Conservation (phyloP, 1,284 basidiomycete genomes). For the Rhizopogon parksii region DNA sequence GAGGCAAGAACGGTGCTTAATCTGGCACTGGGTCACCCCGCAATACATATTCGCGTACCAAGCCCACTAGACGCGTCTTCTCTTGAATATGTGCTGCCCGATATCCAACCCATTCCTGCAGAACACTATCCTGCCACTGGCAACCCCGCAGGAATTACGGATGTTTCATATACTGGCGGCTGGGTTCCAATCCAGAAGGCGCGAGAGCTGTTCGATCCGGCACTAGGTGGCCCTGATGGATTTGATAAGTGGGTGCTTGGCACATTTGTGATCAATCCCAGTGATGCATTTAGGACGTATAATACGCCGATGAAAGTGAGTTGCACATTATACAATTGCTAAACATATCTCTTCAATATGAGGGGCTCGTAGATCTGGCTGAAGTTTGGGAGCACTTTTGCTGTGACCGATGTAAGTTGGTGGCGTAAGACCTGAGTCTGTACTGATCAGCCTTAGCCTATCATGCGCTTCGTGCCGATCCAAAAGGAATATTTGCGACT, state of each 20-base stretch:
- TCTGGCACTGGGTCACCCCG: slow-evolving; percentile 47
- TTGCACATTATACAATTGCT: neutral
- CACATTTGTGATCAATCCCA: slow-evolving; percentile 53
- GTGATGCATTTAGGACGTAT: slow-evolving; percentile 61
- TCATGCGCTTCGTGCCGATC: slow-evolving; percentile 21
- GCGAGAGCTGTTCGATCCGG: slow-evolving; percentile 40
- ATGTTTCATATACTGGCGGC: slow-evolving; percentile 36
- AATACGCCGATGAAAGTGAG: slow-evolving; percentile 55
- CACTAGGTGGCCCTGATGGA: slow-evolving; percentile 50
- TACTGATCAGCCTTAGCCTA: slow-evolving; percentile 9
- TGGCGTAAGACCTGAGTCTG: neutral
- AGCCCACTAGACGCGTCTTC: slow-evolving; percentile 26
- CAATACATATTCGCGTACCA: slow-evolving; percentile 48
- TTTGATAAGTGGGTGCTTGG: slow-evolving; percentile 60
- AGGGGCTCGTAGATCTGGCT: slow-evolving; percentile 51
- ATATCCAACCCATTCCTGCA: slow-evolving; percentile 42
- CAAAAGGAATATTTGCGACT: slow-evolving; percentile 12
- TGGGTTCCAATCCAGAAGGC: slow-evolving; percentile 54
- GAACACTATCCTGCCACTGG: slow-evolving; percentile 25
- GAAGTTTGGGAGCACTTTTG: slow-evolving; percentile 55
- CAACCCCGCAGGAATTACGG: slow-evolving; percentile 33
- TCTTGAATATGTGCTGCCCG: slow-evolving; percentile 37
- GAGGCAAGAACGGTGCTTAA: slow-evolving; percentile 43
- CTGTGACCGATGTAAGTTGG: slow-evolving; percentile 39
- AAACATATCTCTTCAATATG: neutral